Conservation (phyloP, 1,284 basidiomycete species). For the Gomphus bonarii region DNA sequence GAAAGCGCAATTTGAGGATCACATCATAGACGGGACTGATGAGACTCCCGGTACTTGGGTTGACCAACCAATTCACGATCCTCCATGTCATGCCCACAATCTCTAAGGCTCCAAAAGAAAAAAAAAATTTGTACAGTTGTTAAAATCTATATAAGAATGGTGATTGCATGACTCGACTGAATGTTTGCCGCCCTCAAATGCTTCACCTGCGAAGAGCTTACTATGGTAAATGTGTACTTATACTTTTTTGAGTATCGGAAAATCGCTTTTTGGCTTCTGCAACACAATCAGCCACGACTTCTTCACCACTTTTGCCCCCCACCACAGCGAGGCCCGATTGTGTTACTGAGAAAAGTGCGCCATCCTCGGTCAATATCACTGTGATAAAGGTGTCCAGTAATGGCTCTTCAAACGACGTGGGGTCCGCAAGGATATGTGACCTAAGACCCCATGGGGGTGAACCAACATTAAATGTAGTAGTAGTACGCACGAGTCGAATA, state of each 20-base stretch:
- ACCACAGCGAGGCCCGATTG: conserved; percentile 43
- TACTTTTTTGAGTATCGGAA: neutral
- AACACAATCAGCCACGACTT: conserved; percentile 8
- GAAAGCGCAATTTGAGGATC: too few relatives aligned
- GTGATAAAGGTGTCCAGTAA: conserved; percentile 65
- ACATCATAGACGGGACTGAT: too few relatives aligned
- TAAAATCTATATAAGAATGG: too few relatives aligned
- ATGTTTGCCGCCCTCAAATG: too few relatives aligned
- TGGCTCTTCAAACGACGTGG: conserved; percentile 84
- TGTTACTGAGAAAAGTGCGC: conserved; percentile 43
- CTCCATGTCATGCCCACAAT: too few relatives aligned
- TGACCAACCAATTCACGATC: too few relatives aligned
- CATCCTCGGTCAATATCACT: conserved; percentile 48
- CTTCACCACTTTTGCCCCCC: conserved; percentile 9
- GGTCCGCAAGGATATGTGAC: conserved; percentile 68
- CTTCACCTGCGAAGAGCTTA: too few relatives aligned
- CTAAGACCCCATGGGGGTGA: conserved; percentile 23
- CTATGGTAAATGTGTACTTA: neutral
- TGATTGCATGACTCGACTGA: too few relatives aligned
- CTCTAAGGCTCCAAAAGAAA: too few relatives aligned
- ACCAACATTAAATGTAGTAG: neutral
- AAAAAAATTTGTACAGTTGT: too few relatives aligned
- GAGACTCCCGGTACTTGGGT: too few relatives aligned
- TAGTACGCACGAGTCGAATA: conserved; percentile 61
- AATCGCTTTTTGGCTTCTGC: conserved; percentile 6